phyloP scores from a whole-genome alignment of 129 eudicot genomes.

The Pseudognaphalium luteoalbum region DNA sequence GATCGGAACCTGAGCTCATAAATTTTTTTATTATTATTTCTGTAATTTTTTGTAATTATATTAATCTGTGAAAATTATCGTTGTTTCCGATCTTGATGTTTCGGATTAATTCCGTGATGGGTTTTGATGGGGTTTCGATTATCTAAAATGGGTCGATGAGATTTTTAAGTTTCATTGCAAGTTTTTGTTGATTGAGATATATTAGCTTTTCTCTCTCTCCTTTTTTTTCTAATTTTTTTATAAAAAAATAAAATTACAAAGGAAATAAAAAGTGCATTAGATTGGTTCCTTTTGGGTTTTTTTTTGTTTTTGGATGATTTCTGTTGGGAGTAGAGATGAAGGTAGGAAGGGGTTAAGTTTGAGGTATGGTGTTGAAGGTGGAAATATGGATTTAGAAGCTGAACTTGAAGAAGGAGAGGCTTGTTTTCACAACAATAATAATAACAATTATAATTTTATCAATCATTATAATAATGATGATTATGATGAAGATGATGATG shows the following conservation, averaged over 20 bases:
- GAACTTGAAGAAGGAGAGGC: slow-evolving; percentile 98
- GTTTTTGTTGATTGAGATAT: slow-evolving; percentile 37
- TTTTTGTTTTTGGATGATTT: slow-evolving; percentile 62
- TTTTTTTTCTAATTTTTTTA: background rate
- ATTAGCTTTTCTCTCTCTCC: slow-evolving; percentile 16
- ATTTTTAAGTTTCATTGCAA: slow-evolving; percentile 39
- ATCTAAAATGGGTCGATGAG: slow-evolving; percentile 41
- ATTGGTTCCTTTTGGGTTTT: slow-evolving; percentile 13
- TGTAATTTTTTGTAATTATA: slow-evolving; percentile 1
- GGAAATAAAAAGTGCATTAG: slow-evolving; percentile 7
- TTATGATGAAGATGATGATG: background rate
- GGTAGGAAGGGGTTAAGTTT: slow-evolving; percentile 74
- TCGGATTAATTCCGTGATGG: slow-evolving; percentile 32
- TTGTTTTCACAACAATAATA: slow-evolving; percentile 43
- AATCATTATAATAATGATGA: background rate
- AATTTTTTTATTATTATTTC: background rate
- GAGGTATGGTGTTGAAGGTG: slow-evolving; percentile 52
- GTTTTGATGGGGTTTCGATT: slow-evolving; percentile 47
- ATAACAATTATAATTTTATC: background rate
- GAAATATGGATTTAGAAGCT: slow-evolving; percentile 71
- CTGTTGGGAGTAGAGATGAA: slow-evolving; percentile 78
- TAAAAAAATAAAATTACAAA: background rate
- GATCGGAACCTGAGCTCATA: slow-evolving; percentile 39
- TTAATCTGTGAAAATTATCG: slow-evolving; percentile 37
- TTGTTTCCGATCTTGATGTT: slow-evolving; percentile 51